phyloP scores from a whole-genome alignment of 495 filamentous ascomycete genomes.

The Penicillium alfredii region DNA sequence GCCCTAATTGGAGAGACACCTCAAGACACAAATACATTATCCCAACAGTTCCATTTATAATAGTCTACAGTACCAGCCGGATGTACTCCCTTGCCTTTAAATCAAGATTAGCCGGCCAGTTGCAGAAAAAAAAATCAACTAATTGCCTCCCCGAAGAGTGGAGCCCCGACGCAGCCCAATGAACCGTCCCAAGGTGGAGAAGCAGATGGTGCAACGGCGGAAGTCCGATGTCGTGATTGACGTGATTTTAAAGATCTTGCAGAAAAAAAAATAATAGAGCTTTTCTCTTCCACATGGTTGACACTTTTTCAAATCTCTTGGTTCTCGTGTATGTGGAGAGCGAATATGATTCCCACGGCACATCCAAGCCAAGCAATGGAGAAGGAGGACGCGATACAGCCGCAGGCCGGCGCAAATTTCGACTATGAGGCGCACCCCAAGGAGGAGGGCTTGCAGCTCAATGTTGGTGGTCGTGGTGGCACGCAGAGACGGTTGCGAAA shows the following conservation, averaged over 20 bases:
- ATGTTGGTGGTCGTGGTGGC: conserved; percentile 31
- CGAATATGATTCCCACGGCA: too few relatives aligned
- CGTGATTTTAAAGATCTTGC: conserved; percentile 8
- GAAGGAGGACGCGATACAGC: conserved; percentile 16
- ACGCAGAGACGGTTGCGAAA: conserved; percentile 34
- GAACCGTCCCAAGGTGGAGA: conserved; percentile 9
- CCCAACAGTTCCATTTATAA: too few relatives aligned
- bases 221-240: conserved; percentile 20
- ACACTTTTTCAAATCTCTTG: not conserved
- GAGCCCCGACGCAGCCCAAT: conserved; percentile 14
- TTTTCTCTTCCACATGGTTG: conserved; percentile 4
- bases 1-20: too few relatives aligned
- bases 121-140: conserved; percentile 8
- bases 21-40: too few relatives aligned
- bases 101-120: not conserved
- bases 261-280: conserved; percentile 8
- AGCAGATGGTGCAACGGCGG: conserved; percentile 3
- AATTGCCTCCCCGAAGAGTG: conserved; percentile 12
- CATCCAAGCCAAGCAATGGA: too few relatives aligned
- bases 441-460: conserved; percentile 29
- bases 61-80: too few relatives aligned
- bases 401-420: conserved; percentile 9
- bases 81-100: too few relatives aligned
- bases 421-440: conserved; percentile 20
- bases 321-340: too few relatives aligned